These are phyloP conservation scores for Teunomyces stri DNA, from an alignment of 805 yeast genomes.

Conservation along the genomic window DNA sequence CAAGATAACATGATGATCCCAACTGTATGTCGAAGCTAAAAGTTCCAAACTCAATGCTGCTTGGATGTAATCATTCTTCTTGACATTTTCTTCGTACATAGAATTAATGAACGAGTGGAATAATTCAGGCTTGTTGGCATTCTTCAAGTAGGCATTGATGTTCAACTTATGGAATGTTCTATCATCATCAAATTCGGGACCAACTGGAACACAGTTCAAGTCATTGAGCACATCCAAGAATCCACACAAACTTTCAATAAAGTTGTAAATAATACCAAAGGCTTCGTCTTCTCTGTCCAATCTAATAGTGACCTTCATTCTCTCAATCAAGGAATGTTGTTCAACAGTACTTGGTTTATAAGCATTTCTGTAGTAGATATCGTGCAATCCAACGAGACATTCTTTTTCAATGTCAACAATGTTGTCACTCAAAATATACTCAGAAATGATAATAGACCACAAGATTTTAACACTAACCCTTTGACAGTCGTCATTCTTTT, in stretches of 20 bases:
- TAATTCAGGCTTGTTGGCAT: conserved; percentile 75
- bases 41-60: conserved; percentile 81
- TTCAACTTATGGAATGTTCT: conserved; percentile 76
- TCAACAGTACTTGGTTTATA: conserved; percentile 57
- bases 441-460: conserved; percentile 71
- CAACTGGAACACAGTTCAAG: conserved; percentile 70
- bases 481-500: conserved; percentile 60
- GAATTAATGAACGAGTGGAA: conserved; percentile 77
- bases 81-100: conserved; percentile 62
- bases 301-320: conserved; percentile 48
- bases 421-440: conserved; percentile 56
- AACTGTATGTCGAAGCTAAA: conserved; percentile 70
- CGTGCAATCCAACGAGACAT: conserved; percentile 61
- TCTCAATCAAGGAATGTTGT: conserved; percentile 51
- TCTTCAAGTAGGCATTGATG: conserved; percentile 71
- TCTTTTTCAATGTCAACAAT: conserved; percentile 62
- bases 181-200: conserved; percentile 84
- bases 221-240: conserved; percentile 66
- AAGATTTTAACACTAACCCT: conserved; percentile 61
- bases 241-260: conserved; percentile 54
- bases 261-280: conserved; percentile 45
- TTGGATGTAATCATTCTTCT: conserved; percentile 65
- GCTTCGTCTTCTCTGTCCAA: conserved; percentile 68
- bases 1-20: conserved; percentile 61
- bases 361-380: conserved; percentile 54